A percentile compares a stretch with the other conserved stretches of the same genome.
phyloP scores from a whole-genome alignment of 108 stramenopile species.

The Nitzschia sp. region DNA sequence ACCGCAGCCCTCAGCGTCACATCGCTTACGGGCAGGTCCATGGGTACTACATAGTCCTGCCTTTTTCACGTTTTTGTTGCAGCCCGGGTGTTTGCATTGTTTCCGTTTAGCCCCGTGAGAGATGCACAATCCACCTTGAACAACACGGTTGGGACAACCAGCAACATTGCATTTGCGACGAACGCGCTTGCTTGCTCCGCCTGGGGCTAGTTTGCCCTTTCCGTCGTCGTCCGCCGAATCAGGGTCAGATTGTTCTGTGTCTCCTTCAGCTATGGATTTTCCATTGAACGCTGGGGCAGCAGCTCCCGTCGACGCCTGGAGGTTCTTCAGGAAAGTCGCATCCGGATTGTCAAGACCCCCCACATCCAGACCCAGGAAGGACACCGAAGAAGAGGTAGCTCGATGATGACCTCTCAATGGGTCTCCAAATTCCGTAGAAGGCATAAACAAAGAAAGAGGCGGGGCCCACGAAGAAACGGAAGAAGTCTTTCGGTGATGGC shows the following conservation, averaged over 20 bases:
- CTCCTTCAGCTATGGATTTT: not conserved
- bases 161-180: constrained; percentile 81
- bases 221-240: constrained; percentile 3
- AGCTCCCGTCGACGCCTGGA: constrained; percentile 36
- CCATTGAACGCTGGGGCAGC: constrained; percentile 1
- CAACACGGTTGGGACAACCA: constrained; percentile 81
- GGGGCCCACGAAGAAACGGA: constrained; percentile 48
- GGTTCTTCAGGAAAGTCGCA: constrained; percentile 36
- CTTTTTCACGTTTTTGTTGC: constrained; percentile 87
- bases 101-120: constrained; percentile 86
- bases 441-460: constrained; percentile 25
- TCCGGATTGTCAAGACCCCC: constrained; percentile 35
- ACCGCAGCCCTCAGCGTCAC: constrained; percentile 63
- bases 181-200: constrained; percentile 65
- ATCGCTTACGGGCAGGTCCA: constrained; percentile 84
- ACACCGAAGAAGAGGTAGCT: constrained; percentile 54
- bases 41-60: constrained; percentile 85
- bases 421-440: constrained; percentile 16
- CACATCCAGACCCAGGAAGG: constrained; percentile 59
- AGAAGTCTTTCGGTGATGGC: constrained; percentile 59
- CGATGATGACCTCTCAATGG: constrained; percentile 54
- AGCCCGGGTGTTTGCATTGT: constrained; percentile 78
- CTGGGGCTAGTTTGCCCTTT: constrained; percentile 37
- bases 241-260: not conserved
- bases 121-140: constrained; percentile 89